phyloP scores from a whole-genome alignment of 768 basidiomycete species.

The Suillus luteus region DNA sequence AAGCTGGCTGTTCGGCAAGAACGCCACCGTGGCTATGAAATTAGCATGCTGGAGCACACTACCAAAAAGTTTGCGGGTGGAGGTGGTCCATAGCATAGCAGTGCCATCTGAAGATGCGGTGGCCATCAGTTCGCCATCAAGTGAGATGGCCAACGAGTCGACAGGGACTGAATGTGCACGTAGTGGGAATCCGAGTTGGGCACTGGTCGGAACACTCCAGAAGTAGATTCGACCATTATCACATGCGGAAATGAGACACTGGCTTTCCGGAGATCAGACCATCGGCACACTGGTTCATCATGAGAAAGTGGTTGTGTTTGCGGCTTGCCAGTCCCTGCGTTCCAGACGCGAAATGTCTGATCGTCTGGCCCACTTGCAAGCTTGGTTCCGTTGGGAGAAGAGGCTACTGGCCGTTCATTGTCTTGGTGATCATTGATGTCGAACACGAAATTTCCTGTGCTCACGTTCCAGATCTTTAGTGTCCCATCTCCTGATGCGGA shows the following conservation, averaged over 20 bases:
- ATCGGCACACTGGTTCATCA: neutral
- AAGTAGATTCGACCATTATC: neutral
- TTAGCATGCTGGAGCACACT: neutral
- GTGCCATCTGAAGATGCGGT: neutral
- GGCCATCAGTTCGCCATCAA: neutral
- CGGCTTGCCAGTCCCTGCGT: neutral
- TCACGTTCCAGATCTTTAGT: no score
- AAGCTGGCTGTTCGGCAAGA: neutral
- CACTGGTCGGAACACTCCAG: neutral
- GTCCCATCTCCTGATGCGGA: no score
- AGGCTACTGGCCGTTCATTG: neutral
- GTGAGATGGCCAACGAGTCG: neutral
- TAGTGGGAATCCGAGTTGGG: neutral
- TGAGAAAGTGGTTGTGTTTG: neutral
- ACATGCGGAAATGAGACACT: neutral
- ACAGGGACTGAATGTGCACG: neutral
- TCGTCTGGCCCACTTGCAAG: neutral
- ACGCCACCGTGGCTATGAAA: neutral
- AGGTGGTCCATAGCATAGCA: neutral
- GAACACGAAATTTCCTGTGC: neutral
- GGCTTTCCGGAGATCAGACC: neutral
- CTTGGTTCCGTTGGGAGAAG: neutral
- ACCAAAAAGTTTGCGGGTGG: neutral
- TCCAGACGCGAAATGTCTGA: neutral
- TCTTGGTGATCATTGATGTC: neutral